Evolutionary conservation across 2,329 filamentous ascomycete genomes (phyloP).

Genomic region (Talaromyces marneffei): DNA sequence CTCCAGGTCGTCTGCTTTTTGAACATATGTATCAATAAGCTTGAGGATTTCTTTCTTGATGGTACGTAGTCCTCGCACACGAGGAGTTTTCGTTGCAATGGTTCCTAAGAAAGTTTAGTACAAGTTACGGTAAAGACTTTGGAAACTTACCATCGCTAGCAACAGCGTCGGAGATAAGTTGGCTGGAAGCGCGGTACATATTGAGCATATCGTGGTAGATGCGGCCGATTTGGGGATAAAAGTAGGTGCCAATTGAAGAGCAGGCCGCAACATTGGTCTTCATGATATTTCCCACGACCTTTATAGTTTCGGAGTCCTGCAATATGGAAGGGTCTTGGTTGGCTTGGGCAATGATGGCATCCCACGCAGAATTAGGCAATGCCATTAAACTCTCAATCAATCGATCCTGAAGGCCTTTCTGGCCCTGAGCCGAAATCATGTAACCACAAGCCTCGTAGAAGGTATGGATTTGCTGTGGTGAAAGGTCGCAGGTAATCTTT

Average conservation of each 20-base stretch:
- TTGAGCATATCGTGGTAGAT: conserved; percentile 98
- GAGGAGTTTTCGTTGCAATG: conserved; percentile 94
- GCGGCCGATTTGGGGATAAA: conserved; percentile 93
- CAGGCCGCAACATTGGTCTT: conserved; percentile 99
- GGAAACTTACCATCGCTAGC: conserved; percentile 65
- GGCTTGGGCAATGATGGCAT: conserved; percentile 84
- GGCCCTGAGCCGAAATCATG: conserved; percentile 97
- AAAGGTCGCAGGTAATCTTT: conserved; percentile 91
- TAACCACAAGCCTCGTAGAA: conserved; percentile 99
- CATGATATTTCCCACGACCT: conserved; percentile 99
- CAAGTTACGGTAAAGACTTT: background rate
- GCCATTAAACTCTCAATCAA: conserved; percentile 88
- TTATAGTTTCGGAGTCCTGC: conserved; percentile 91
- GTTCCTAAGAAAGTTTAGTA: conserved; percentile 52
- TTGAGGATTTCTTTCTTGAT: conserved; percentile 99
- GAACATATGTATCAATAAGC: conserved; percentile 94
- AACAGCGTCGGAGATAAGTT: conserved; percentile 90
- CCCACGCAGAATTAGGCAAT: conserved; percentile 90
- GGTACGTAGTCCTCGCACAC: conserved; percentile 86
- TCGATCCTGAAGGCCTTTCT: conserved; percentile 88
- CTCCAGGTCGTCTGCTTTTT: conserved; percentile 93
- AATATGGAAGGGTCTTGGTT: conserved; percentile 79
- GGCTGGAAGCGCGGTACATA: conserved; percentile 97
- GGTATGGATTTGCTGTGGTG: conserved; percentile 94
- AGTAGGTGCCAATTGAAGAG: conserved; percentile 91